Conservation (phyloP, 164 flowering plant species). For the Nymphaea thermarum region DNA sequence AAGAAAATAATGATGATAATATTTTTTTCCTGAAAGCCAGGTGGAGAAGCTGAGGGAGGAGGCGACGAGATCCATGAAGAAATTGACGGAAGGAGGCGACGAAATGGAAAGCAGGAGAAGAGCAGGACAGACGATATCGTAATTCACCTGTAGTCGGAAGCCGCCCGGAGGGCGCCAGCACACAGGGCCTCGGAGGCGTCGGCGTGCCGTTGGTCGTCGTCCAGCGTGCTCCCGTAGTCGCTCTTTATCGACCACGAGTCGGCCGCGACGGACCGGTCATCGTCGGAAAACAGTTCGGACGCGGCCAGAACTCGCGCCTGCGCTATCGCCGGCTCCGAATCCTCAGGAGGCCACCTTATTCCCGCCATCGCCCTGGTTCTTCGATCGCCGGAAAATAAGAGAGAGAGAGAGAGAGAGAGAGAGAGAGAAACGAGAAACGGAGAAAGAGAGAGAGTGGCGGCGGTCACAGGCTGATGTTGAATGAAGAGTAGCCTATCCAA, state of each 20-base stretch:
- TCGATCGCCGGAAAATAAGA: not conserved
- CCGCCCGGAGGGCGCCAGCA: slow-evolving; percentile 39
- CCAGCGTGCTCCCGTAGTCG: slow-evolving; percentile 96
- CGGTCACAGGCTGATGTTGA: no score
- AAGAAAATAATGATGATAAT: no score
- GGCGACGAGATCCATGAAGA: no score
- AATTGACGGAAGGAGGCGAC: not conserved
- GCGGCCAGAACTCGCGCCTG: slow-evolving; percentile 29
- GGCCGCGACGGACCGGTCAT: slow-evolving; percentile 93
- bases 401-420: not conserved
- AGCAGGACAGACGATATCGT: not conserved
- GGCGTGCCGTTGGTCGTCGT: slow-evolving; percentile 94
- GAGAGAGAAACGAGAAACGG: no score
- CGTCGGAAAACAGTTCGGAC: slow-evolving; percentile 77
- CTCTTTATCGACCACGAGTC: slow-evolving; percentile 99
- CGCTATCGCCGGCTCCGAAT: slow-evolving; percentile 32
- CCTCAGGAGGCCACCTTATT: slow-evolving; percentile 66
- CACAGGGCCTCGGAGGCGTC: slow-evolving; percentile 91
- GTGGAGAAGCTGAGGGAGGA: no score
- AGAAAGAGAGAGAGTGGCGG: no score
- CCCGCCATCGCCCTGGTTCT: slow-evolving; percentile 49
- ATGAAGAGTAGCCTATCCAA: no score
- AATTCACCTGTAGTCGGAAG: slow-evolving; percentile 79
- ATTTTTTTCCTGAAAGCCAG: no score
- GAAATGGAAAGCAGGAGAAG: not conserved